A percentile compares a stretch with the other conserved stretches of the same genome.
Evolutionary conservation across 306 rosid genomes (phyloP).

Genomic region (Citrullus colocynthis): DNA sequence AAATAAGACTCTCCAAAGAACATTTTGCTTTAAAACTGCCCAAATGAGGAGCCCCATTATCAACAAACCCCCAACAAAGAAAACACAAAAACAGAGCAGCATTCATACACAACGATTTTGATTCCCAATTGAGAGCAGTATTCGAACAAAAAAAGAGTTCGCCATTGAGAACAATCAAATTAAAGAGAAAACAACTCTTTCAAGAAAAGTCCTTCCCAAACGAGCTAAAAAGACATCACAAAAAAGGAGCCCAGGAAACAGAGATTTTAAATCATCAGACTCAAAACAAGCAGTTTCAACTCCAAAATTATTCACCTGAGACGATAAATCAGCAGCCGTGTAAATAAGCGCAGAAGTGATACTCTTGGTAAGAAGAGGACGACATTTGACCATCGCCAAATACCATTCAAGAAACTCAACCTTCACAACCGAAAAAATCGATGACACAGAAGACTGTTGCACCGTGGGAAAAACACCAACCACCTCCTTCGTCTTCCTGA

Average conservation of each 20-base stretch:
- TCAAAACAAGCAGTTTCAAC: neutral
- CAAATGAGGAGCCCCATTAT: neutral
- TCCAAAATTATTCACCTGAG: slow-evolving; percentile 44
- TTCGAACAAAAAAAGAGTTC: neutral
- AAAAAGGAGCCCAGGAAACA: neutral
- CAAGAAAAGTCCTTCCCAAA: neutral
- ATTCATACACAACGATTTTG: neutral
- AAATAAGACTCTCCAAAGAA: neutral
- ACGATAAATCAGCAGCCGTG: slow-evolving; percentile 69
- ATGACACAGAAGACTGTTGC: slow-evolving; percentile 21
- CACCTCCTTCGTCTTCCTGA: slow-evolving; percentile 25
- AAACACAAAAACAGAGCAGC: neutral
- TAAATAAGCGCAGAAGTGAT: slow-evolving; percentile 60
- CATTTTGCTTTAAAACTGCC: neutral
- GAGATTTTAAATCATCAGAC: neutral
- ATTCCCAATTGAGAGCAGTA: neutral
- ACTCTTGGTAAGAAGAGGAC: slow-evolving; percentile 67
- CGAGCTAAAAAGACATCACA: neutral
- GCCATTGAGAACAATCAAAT: neutral
- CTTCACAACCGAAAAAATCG: slow-evolving; percentile 26
- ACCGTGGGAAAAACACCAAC: slow-evolving; percentile 24
- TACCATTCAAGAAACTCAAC: slow-evolving; percentile 65
- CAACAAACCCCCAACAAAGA: neutral
- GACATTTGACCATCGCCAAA: slow-evolving; percentile 50
- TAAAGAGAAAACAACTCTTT: neutral